Conservation (phyloP, 2,329 filamentous ascomycete genomes). For the Talaromyces albobiverticillius region DNA sequence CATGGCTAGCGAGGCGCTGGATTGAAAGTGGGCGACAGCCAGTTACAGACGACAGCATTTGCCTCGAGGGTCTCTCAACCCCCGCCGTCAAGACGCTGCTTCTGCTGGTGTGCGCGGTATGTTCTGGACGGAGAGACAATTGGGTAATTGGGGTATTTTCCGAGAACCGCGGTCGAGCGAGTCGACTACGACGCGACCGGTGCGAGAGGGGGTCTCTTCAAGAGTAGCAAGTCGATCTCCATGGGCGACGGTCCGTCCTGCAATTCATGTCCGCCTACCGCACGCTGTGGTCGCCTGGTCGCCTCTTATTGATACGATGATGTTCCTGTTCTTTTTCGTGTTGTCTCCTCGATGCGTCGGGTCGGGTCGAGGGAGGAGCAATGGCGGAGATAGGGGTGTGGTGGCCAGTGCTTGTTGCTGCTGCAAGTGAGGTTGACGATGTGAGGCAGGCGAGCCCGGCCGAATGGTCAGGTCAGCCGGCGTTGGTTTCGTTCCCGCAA, state of each 20-base stretch:
- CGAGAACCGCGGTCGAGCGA: background rate
- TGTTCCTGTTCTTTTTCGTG: background rate
- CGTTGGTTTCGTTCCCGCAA: background rate
- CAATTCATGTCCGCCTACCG: conserved; percentile 7
- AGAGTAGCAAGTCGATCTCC: conserved; percentile 7
- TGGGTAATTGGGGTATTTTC: background rate
- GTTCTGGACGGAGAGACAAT: background rate
- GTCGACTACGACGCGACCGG: background rate
- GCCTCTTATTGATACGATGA: too few species aligned
- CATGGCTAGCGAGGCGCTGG: conserved; percentile 27
- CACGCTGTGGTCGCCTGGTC: too few species aligned
- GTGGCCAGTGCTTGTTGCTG: too few species aligned
- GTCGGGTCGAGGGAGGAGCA: background rate
- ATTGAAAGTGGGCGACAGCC: background rate
- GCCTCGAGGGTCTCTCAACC: background rate
- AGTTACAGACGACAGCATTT: background rate
- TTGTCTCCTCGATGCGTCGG: background rate
- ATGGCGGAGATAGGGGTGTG: background rate
- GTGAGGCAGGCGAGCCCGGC: too few species aligned
- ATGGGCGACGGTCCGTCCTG: background rate
- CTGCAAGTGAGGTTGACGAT: too few species aligned
- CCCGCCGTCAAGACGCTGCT: too few species aligned
- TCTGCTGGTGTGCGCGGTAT: background rate
- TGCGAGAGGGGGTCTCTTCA: conserved; percentile 7
- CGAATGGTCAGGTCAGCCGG: background rate